phyloP scores from a whole-genome alignment of 352 stramenopile species.

The Phytophthora idaei region DNA sequence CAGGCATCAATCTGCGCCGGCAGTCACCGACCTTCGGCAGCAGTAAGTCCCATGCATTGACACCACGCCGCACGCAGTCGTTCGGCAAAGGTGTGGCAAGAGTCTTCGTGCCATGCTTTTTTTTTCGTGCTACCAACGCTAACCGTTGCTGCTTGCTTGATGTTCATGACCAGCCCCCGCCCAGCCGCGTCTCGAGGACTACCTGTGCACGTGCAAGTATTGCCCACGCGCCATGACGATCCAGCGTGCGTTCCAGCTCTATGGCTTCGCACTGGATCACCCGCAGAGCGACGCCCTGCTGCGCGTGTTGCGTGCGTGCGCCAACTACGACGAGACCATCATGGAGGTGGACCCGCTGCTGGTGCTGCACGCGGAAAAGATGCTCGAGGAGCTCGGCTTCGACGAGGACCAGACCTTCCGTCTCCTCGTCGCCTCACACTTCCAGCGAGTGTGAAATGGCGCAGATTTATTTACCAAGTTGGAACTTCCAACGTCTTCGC shows the following conservation, averaged over 20 bases:
- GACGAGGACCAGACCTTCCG: slow-evolving; percentile 69
- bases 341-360: slow-evolving; percentile 46
- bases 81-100: slow-evolving; percentile 23
- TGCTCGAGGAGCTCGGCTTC: slow-evolving; percentile 47
- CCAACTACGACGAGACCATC: slow-evolving; percentile 77
- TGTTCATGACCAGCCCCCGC: slow-evolving; percentile 3
- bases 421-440: slow-evolving; percentile 51
- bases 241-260: slow-evolving; percentile 51
- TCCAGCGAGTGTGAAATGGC: slow-evolving; percentile 25
- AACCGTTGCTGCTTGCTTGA: slow-evolving; percentile 4
- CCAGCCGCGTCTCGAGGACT: slow-evolving; percentile 45
- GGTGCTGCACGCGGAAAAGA: slow-evolving; percentile 52
- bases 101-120: neutral
- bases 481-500: neutral
- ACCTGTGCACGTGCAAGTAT: slow-evolving; percentile 68
- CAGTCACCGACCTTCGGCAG: slow-evolving; percentile 36
- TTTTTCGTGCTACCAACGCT: neutral
- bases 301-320: slow-evolving; percentile 62
- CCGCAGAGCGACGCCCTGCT: slow-evolving; percentile 41
- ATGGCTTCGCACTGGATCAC: slow-evolving; percentile 44
- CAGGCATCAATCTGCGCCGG: slow-evolving; percentile 37
- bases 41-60: slow-evolving; percentile 17
- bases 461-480: neutral
- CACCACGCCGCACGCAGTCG: slow-evolving; percentile 29
- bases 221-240: slow-evolving; percentile 61